A percentile compares a stretch with the other conserved stretches of the same genome.
Conservation (phyloP, 768 basidiomycete genomes). For the Mycena chlorophos region DNA sequence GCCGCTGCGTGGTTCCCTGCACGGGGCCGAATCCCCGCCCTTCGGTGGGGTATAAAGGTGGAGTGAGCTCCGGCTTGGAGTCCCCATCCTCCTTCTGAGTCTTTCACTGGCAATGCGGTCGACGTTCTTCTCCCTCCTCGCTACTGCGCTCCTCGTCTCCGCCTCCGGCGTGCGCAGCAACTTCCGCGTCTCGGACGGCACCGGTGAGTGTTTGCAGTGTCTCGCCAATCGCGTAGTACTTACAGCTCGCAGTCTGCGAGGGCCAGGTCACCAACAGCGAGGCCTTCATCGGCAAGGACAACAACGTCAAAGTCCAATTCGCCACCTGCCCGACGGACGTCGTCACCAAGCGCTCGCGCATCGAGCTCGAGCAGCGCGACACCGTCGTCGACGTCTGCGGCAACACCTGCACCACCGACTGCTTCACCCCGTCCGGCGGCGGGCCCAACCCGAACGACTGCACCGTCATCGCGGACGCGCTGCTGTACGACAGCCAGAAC, state of each 20-base stretch:
- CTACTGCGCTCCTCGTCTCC: background rate
- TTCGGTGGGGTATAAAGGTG: no score
- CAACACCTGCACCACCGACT: conserved; percentile 42
- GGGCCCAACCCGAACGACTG: conserved; percentile 52
- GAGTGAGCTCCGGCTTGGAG: no score
- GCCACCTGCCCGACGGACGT: conserved; percentile 32
- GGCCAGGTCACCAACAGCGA: conserved; percentile 29
- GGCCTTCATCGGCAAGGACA: conserved; percentile 41
- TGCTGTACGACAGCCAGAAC: conserved; percentile 48
- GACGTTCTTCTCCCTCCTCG: background rate
- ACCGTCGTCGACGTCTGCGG: conserved; percentile 44
- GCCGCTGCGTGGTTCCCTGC: no score
- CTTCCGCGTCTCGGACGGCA: background rate
- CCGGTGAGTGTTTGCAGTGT: background rate
- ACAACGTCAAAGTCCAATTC: conserved; percentile 41
- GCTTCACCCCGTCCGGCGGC: conserved; percentile 46
- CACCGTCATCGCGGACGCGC: conserved; percentile 49
- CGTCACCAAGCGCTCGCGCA: conserved; percentile 1
- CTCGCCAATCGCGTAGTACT: background rate
- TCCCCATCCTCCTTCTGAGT: no score
- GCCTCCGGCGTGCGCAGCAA: background rate
- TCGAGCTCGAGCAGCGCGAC: conserved; percentile 23
- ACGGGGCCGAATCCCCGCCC: no score
- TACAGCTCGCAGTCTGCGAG: conserved; percentile 16
- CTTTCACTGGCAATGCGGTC: no score